Base-by-base conservation (phyloP, 495 filamentous ascomycete genomes). In the Trichoderma virens region DNA sequence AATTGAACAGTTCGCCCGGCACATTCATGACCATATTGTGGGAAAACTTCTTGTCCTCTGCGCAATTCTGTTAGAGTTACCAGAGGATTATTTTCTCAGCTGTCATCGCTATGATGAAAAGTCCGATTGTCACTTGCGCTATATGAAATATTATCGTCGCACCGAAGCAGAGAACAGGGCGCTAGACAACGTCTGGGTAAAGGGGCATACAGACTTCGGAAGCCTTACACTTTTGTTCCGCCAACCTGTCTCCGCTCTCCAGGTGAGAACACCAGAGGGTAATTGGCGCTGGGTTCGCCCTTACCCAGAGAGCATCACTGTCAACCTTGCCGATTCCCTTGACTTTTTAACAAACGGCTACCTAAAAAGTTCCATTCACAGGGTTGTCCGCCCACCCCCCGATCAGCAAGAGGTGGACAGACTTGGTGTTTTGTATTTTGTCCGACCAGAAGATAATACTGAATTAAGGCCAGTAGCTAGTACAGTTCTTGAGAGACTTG, bases 201-300 rank as follows among this genome's bases (percentile, higher is more conserved):
- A 74, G n/a, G 82, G 80, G 0, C 83, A 86, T 66, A 83, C 81
- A 0, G 84, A 87, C 63, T 82, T 84, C 62, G 83, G 82, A 1
- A 80, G 72, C 32, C 62, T 86, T n/a, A 86, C 83, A 0, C 65
- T 86, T 11, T 71, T 85, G 0, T 86, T 83, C 72, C 73, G 78
- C 0, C 80, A 83, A 64, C 79, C 80, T 3, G 76, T 85, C 1
- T 80, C 79, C 0, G 82, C 78, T 4, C 72, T 83, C 7, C 81
- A 85, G 30, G 41, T 63, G 8, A n/a, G 20, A 7, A 43, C 78
- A 2, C 74, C 74, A 0, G 79, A 80, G 63, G 78, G 75, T 0
- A 68, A 76, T 45, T 83, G 80, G 80, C 81, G 80, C 63, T 81
- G 75, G 64, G 78, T 82, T 7, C 77, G 75, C 70, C 77, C 82